Conservation (phyloP, 352 stramenopile species). For the Peronospora belbahrii region DNA sequence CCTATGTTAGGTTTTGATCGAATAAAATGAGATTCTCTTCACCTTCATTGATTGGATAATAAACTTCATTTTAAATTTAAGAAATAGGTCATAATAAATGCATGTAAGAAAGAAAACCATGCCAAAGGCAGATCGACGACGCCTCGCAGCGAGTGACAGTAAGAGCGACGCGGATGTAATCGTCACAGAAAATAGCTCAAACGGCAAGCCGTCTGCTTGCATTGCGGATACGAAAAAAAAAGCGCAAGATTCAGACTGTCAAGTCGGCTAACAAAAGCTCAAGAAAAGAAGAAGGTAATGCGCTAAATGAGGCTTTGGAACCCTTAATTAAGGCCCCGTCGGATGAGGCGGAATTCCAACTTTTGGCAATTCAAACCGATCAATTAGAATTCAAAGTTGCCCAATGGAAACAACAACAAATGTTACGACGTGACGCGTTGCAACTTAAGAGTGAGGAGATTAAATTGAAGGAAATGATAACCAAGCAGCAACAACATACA, state of each 20-base stretch:
- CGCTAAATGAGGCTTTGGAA: not conserved
- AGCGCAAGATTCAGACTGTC: constrained; percentile 5
- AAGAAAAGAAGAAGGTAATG: too few relatives aligned
- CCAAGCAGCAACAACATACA: constrained; percentile 13
- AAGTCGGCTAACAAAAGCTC: not conserved
- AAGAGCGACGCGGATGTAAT: constrained; percentile 2
- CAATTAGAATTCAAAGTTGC: constrained; percentile 20
- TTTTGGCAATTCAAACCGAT: constrained; percentile 14
- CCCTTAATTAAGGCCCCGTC: not conserved
- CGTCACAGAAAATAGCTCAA: not conserved
- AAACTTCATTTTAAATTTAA: too few relatives aligned
- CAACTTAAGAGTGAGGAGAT: constrained; percentile 25
- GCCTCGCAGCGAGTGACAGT: not conserved
- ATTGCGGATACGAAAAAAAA: constrained; percentile 6
- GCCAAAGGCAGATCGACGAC: not conserved
- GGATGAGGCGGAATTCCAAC: constrained; percentile 7
- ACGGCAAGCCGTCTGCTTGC: not conserved
- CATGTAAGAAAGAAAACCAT: too few relatives aligned
- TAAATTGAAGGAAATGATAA: constrained; percentile 15
- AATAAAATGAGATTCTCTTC: too few relatives aligned
- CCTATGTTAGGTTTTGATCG: too few relatives aligned
- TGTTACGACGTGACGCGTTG: constrained; percentile 10
- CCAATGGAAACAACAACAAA: constrained; percentile 25
- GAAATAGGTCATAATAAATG: too few relatives aligned
- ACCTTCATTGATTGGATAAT: too few relatives aligned